These are phyloP conservation scores for Bassia scoparia DNA, from an alignment of 148 eudicot species.

Conservation along the genomic window DNA sequence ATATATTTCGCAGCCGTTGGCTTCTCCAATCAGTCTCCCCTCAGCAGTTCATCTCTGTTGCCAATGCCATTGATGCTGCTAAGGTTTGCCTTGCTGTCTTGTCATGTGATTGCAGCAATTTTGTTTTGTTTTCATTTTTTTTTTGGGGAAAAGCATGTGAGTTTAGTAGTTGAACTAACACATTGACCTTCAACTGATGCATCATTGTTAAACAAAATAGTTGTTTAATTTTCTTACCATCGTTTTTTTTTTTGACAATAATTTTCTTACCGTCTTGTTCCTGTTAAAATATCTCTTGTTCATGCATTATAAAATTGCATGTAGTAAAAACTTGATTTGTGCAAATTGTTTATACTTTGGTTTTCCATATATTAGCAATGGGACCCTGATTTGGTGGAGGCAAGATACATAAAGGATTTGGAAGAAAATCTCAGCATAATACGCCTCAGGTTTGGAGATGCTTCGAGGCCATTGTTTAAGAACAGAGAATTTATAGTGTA, in stretches of 20 bases:
- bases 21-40: constrained; percentile 66
- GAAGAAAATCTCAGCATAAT: constrained; percentile 75
- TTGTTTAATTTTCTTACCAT: not conserved
- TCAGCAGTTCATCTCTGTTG: constrained; percentile 69
- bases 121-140: not conserved
- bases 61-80: constrained; percentile 93
- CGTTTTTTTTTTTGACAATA: not conserved
- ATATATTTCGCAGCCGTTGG: constrained; percentile 81
- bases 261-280: not conserved
- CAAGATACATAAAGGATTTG: constrained; percentile 72
- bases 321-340: not conserved
- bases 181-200: constrained; percentile 17
- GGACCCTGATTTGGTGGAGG: constrained; percentile 80
- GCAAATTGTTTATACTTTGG: not conserved
- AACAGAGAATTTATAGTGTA: constrained; percentile 87
- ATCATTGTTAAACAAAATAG: not conserved
- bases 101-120: not conserved
- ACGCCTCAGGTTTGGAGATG: constrained; percentile 63
- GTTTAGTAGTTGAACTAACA: constrained; percentile 25
- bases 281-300: not conserved
- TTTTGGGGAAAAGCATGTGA: not conserved
- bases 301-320: not conserved
- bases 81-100: constrained; percentile 38
- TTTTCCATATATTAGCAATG: constrained; percentile 52
- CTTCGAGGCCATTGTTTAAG: constrained; percentile 70